Evolutionary conservation across 352 stramenopile genomes (phyloP), one percentile per base, ranked within the genome.

Genomic region (Pythium phragmitis): DNA sequence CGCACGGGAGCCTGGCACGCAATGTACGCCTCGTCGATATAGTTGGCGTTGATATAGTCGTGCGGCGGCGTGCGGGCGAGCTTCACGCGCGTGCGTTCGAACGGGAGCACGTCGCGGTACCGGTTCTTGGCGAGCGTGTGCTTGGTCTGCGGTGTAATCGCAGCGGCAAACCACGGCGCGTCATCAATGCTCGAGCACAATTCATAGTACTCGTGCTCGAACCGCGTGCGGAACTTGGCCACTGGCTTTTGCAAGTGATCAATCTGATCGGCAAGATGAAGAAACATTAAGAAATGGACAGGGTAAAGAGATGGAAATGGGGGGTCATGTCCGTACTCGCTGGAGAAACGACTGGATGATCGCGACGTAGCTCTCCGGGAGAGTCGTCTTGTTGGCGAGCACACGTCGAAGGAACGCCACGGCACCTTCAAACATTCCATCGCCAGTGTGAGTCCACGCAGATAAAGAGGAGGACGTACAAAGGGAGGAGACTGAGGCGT

Each of bases 11-110:
- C 83, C 57, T 79, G 88, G 73, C 80, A 92, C 19, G 86, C 84
- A 51, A 95, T 89, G 69, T 91, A 95, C 48, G 69, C 61, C 3
- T 68, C 66, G 43, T 82, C 78, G 30, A 92, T 67, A 58, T 75
- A 77, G 65, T 88, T 90, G 41, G 81, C 83, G 52, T 92, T 92
- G 67, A 92, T 88, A 47, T 92, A 92, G 68, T 88, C 77, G 26
- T 13, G 41, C 54, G n/a, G 59, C 45, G 28, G 39, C 12, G 60
- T 17, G 26, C 67, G 58, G n/a, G 23, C 21, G 26, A 93, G 67
- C 57, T 73, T 73, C n/a, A 93, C 83, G 3, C 82, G 80, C 26
- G 84, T 92, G 36, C 76, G 69, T 23, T 92, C 82, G 57, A 89
- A 88, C 30, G 86, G 86, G 11, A 94, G 42, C 30, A 94, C 84